phyloP scores from a whole-genome alignment of 345 rosid genomes.

The Corymbia maculata region DNA sequence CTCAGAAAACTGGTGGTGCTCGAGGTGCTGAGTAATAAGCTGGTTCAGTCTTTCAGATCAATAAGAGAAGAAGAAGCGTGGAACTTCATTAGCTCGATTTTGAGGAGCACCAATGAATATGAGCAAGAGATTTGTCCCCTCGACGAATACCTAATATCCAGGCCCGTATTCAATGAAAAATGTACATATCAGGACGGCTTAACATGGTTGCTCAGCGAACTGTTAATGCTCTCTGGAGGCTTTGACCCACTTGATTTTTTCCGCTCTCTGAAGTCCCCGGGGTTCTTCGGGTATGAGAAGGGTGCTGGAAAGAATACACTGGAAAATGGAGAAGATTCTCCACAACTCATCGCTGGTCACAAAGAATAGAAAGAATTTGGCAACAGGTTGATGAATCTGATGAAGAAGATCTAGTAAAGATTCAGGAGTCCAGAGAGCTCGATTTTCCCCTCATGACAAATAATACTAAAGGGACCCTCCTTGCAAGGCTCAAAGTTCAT shows the following conservation, averaged over 20 bases:
- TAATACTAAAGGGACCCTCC: constrained; percentile 6
- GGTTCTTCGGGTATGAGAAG: background rate
- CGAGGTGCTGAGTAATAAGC: background rate
- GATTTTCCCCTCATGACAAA: constrained; percentile 1
- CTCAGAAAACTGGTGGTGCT: background rate
- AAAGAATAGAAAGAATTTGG: background rate
- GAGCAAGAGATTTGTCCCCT: background rate
- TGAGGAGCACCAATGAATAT: background rate
- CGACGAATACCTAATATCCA: background rate
- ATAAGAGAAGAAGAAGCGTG: background rate
- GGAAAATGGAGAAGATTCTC: constrained; percentile 5
- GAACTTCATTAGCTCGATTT: constrained; percentile 1
- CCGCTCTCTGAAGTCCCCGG: constrained; percentile 4
- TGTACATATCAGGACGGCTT: constrained; percentile 3
- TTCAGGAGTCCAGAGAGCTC: background rate
- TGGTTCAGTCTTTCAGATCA: background rate
- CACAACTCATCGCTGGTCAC: background rate
- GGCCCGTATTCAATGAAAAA: constrained; percentile 2
- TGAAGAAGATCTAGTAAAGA: constrained; percentile 2
- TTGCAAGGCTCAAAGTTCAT: background rate
- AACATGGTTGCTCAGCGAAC: background rate
- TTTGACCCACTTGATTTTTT: constrained; percentile 1
- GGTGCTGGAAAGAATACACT: background rate
- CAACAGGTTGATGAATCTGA: background rate
- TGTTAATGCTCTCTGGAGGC: background rate